Conservation (phyloP, 2,329 filamentous ascomycete genomes). For the Neospermospora avenae region DNA sequence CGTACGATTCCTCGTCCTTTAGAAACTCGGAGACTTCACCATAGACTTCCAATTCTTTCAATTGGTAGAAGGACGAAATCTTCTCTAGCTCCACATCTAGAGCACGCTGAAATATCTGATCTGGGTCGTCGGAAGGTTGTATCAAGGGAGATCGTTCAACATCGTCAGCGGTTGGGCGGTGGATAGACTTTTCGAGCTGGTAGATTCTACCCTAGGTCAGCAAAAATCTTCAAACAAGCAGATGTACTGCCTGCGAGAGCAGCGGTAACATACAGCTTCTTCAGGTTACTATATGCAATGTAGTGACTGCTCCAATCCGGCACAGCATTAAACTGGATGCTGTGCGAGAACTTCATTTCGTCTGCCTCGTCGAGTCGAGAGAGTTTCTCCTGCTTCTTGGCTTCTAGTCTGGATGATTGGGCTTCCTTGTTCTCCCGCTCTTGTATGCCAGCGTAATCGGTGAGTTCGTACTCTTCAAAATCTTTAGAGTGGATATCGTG, state of each 20-base stretch:
- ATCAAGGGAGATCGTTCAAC: conserved; percentile 84
- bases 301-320: conserved; percentile 99
- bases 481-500: conserved; percentile 10
- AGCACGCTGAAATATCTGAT: conserved; percentile 75
- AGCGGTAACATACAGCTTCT: conserved; percentile 74
- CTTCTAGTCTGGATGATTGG: conserved; percentile 16
- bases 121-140: conserved; percentile 63
- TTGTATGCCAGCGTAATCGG: conserved; percentile 28
- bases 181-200: conserved; percentile 80
- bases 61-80: conserved; percentile 82
- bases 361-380: conserved; percentile 67
- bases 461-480: conserved; percentile 33
- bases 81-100: conserved; percentile 91
- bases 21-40: conserved; percentile 77
- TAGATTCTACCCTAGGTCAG: conserved; percentile 66
- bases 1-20: conserved; percentile 67
- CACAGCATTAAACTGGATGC: conserved; percentile 98
- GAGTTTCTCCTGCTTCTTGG: conserved; percentile 60
- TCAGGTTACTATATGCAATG: conserved; percentile 96
- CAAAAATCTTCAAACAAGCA: neutral
- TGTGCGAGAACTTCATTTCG: conserved; percentile 99
- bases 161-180: conserved; percentile 62
- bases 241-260: neutral
- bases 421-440: conserved; percentile 9
- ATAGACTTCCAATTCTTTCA: conserved; percentile 85